phyloP scores from a whole-genome alignment of 176 grass and related monocot genomes.

The Aechmea fasciata region DNA sequence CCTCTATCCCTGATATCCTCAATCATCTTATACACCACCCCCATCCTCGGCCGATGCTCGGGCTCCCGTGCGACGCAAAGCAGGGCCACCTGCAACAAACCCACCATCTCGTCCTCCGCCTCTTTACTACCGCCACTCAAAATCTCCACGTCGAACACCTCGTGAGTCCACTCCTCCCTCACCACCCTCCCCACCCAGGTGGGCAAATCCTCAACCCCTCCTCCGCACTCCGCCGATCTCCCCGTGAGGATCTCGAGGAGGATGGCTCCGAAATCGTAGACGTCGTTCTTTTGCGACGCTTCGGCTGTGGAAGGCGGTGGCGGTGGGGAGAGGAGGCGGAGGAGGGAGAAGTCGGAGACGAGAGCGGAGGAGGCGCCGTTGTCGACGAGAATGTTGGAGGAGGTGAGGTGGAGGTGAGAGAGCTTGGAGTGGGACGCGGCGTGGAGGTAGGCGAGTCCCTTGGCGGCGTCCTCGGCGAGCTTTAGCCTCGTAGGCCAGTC shows the following conservation, averaged over 20 bases:
- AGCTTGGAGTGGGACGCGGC: slow-evolving; percentile 30
- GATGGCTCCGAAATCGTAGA: slow-evolving; percentile 58
- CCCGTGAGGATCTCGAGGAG: slow-evolving; percentile 75
- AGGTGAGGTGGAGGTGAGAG: slow-evolving; percentile 74
- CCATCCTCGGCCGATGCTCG: slow-evolving; percentile 57
- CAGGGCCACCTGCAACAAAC: slow-evolving; percentile 77
- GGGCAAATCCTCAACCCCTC: slow-evolving; percentile 32
- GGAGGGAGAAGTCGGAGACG: slow-evolving; percentile 73
- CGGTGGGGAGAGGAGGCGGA: slow-evolving; percentile 41
- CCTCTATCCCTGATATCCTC: slow-evolving; percentile 82
- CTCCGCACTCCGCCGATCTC: slow-evolving; percentile 20
- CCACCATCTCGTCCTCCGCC: slow-evolving; percentile 81
- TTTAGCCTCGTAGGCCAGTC: slow-evolving; percentile 69
- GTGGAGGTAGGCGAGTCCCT: slow-evolving; percentile 75
- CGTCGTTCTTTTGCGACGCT: slow-evolving; percentile 41
- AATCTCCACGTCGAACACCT: slow-evolving; percentile 85
- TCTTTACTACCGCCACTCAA: slow-evolving; percentile 24
- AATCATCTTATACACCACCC: slow-evolving; percentile 82
- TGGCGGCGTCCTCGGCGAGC: slow-evolving; percentile 61
- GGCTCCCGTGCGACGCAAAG: slow-evolving; percentile 54
- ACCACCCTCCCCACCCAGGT: slow-evolving; percentile 53
- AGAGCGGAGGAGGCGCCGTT: slow-evolving; percentile 30
- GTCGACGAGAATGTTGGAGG: slow-evolving; percentile 72
- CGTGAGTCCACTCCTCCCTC: slow-evolving; percentile 55
- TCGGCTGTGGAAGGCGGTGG: not conserved